Conservation (phyloP, 176 grass and related monocot genomes). For the Avena atlantica region DNA sequence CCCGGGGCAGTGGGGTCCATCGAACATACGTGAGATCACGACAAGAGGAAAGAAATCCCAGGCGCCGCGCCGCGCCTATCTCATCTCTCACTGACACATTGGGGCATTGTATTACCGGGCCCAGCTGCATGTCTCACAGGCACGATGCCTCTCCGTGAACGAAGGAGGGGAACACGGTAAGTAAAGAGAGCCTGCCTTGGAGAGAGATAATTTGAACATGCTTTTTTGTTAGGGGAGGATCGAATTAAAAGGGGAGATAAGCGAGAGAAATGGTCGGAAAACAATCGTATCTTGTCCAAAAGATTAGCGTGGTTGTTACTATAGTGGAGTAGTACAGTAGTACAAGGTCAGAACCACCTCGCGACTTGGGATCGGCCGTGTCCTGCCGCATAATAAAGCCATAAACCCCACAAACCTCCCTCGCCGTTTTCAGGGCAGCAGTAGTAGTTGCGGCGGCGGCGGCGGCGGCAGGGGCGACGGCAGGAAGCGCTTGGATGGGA, state of each 20-base stretch:
- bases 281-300: constrained; percentile 15
- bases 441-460: too few relatives aligned
- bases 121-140: neutral
- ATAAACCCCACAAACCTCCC: too few relatives aligned
- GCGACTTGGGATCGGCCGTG: neutral
- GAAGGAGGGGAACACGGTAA: neutral
- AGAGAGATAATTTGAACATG: neutral
- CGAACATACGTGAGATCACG: neutral
- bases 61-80: neutral
- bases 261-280: constrained; percentile 16
- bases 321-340: too few relatives aligned
- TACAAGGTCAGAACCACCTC: neutral
- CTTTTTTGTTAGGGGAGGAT: constrained; percentile 2
- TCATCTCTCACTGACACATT: neutral
- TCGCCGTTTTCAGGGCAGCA: neutral
- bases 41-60: neutral
- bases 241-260: neutral
- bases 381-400: neutral
- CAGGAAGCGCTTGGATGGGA: neutral
- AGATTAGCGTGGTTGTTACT: constrained; percentile 35
- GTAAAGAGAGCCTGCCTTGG: neutral
- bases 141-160: neutral
- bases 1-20: neutral
- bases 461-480: neutral
- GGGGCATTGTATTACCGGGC: neutral